These are phyloP conservation scores for Leishmania mexicana DNA, from an alignment of 208 protist genomes.

Conservation along the genomic window DNA sequence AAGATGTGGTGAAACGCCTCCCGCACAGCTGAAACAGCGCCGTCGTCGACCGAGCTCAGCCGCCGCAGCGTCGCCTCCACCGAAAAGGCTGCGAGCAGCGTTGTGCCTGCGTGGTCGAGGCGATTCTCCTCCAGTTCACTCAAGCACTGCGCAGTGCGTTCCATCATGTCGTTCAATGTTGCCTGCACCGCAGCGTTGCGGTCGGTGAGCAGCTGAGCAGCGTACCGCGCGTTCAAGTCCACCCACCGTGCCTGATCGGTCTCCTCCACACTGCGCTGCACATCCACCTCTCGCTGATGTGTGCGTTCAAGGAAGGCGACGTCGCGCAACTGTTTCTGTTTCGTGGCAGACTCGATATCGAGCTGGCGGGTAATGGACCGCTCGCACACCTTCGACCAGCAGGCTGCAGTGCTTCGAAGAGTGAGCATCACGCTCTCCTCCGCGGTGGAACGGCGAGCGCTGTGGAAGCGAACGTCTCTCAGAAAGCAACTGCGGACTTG, in stretches of 20 bases:
- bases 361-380: conserved; percentile 64
- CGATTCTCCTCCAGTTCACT: conserved; percentile 38
- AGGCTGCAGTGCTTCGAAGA: conserved; percentile 53
- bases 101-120: conserved; percentile 34
- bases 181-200: conserved; percentile 33
- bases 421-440: conserved; percentile 63
- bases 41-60: not conserved
- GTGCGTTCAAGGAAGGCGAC: conserved; percentile 51
- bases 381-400: conserved; percentile 79
- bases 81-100: conserved; percentile 40
- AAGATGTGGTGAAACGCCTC: conserved; percentile 51
- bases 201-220: conserved; percentile 15
- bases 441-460: conserved; percentile 31
- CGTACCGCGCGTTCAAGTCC: conserved; percentile 34
- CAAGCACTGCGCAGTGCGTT: conserved; percentile 32
- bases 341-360: conserved; percentile 47
- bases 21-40: not conserved
- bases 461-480: conserved; percentile 29
- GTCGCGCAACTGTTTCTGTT: conserved; percentile 37
- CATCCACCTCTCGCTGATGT: conserved; percentile 44
- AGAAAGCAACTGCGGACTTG: conserved; percentile 28
- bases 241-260: conserved; percentile 63
- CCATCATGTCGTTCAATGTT: conserved; percentile 40
- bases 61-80: conserved; percentile 23
- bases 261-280: conserved; percentile 46